Conservation (phyloP, 176 grass and related monocot species). For the Chloris gayana region DNA sequence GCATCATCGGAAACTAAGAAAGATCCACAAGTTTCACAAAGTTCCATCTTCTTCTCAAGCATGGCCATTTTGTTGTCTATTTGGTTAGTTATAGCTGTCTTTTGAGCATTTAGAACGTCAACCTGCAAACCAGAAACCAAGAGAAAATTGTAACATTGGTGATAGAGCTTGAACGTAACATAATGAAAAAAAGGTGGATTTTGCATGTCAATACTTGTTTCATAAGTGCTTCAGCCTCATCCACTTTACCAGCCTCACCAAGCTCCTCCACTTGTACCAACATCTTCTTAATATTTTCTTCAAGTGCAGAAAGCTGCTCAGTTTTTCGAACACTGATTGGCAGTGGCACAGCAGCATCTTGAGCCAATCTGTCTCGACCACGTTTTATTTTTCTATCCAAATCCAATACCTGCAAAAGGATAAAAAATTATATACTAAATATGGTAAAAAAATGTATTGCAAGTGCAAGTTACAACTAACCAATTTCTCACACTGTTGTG, state of each 20-base stretch:
- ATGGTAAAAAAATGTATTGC: neutral
- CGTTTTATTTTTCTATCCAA: constrained; percentile 90
- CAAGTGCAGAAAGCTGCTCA: constrained; percentile 66
- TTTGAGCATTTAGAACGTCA: constrained; percentile 77
- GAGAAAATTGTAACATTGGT: constrained; percentile 14
- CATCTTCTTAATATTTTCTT: constrained; percentile 91
- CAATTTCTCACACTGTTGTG: constrained; percentile 91
- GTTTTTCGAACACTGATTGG: constrained; percentile 56
- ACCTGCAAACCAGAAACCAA: constrained; percentile 54
- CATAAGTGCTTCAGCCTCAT: constrained; percentile 97
- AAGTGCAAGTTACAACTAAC: constrained; percentile 51
- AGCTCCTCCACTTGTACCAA: constrained; percentile 86
- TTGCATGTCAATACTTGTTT: constrained; percentile 52
- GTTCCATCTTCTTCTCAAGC: constrained; percentile 97
- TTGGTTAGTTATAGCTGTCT: constrained; percentile 73
- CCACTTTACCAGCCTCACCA: constrained; percentile 90
- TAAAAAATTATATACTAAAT: constrained; percentile 16
- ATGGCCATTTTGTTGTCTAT: constrained; percentile 66
- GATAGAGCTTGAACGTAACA: neutral
- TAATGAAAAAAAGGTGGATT: neutral
- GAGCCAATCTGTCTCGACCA: constrained; percentile 74
- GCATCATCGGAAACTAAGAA: constrained; percentile 94
- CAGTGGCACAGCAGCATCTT: constrained; percentile 62
- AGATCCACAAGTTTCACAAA: constrained; percentile 90
- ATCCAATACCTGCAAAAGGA: constrained; percentile 69